Percentiles rank a stretch among this genome's conserved stretches.
These are phyloP conservation scores for Rhazya stricta DNA, from an alignment of 257 asterid species.

Conservation along the genomic window DNA sequence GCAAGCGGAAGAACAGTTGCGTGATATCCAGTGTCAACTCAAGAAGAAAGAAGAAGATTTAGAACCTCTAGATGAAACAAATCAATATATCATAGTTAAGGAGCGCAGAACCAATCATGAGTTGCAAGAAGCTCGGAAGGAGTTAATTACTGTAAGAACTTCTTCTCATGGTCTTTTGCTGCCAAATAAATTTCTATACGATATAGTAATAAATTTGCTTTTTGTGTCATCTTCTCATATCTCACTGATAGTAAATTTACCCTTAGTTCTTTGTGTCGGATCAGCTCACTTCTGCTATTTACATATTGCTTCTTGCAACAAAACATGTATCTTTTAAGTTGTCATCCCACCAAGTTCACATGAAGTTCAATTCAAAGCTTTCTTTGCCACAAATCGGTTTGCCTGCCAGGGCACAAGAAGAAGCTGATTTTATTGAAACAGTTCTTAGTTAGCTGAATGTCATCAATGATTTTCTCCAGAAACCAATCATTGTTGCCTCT, in stretches of 20 bases:
- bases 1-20: neutral
- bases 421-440: neutral
- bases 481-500: neutral
- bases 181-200: neutral
- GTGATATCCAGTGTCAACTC: conserved; percentile 2
- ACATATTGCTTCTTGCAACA: neutral
- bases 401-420: neutral
- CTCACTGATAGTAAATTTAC: neutral
- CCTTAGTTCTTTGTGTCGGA: neutral
- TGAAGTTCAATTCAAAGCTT: neutral
- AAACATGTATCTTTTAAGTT: neutral
- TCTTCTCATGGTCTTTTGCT: neutral
- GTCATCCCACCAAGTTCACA: neutral
- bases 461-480: neutral
- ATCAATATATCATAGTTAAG: conserved; percentile 6
- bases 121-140: conserved; percentile 20
- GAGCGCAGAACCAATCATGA: conserved; percentile 16
- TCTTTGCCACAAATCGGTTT: neutral
- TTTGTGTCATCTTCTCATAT: neutral
- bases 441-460: neutral
- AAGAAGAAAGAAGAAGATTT: conserved; percentile 21
- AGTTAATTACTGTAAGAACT: conserved; percentile 12
- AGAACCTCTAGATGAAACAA: neutral
- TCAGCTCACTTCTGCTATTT: neutral
- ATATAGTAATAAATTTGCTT: neutral